Evolutionary conservation across 768 basidiomycete species (phyloP), one percentile per base, ranked within the genome.

Genomic region (Trametes gibbosa): DNA sequence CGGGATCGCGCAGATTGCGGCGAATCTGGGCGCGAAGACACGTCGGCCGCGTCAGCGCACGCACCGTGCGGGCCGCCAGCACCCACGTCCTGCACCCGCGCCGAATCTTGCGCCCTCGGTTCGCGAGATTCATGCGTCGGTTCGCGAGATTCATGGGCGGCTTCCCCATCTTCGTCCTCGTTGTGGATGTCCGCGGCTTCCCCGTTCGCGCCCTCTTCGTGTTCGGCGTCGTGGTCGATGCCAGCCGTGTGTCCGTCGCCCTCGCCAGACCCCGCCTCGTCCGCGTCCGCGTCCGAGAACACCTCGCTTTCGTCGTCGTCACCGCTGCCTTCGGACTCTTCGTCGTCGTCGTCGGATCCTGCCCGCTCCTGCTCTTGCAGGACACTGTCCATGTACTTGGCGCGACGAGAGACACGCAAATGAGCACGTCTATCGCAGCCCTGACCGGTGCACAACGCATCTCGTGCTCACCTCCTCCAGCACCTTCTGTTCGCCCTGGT

Each of bases 401-500:
- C 49, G 39, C 14, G 32, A 17, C 24, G 59, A 65, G 52, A 57
- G 25, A 16, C 46, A 32, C 70, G 61, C 34, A 17, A 51, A 27
- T 66, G 17, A 59, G 32, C 50, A 63, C 66, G 53, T 63, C 50
- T 58, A 51, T 63, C 63, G 34, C 58, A 58, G 34, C 67, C 61
- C 37, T 54, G 49, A 50, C 65, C 66, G 53, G 70, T 58, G 60
- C 61, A 53, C 53, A 52, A 46, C 51, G 50, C 19, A 17, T 25
- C 32, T 37, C 40, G 27, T 24, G 32, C 83, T 68, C 60, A 95
- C 95, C 79, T 94, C 86, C 73, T 95, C 92, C 55, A 98, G 75
- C 41, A 82, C 75, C 68, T 85, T 84, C 80, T 91, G 85, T 69
- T 96, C 88, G 67, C 87, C 87, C 65, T 87, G 81, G 60, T 85